These are phyloP conservation scores for Populus nigra DNA, from an alignment of 345 rosid genomes.

Conservation along the genomic window DNA sequence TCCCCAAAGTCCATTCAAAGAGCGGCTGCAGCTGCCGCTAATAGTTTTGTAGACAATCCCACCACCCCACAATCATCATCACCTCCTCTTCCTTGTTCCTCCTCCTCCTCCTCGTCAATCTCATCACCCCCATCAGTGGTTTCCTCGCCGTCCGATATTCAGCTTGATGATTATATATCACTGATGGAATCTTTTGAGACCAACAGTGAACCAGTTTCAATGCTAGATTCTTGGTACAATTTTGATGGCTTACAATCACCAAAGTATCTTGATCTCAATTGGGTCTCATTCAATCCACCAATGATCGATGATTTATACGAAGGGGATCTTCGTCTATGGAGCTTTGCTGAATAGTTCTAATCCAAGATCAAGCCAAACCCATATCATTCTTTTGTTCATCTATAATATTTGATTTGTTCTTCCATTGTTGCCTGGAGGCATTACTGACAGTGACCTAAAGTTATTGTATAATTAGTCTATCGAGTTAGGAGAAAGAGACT, in stretches of 20 bases:
- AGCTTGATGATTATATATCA: conserved; percentile 44
- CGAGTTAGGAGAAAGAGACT: conserved; percentile 18
- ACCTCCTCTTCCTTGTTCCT: conserved; percentile 17
- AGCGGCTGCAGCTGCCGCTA: conserved; percentile 77
- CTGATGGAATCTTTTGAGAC: conserved; percentile 35
- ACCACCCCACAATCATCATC: conserved; percentile 15
- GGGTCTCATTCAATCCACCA: conserved; percentile 35
- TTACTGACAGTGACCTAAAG: conserved; percentile 34
- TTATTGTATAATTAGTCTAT: conserved; percentile 8
- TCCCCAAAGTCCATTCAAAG: conserved; percentile 92
- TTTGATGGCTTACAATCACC: conserved; percentile 53
- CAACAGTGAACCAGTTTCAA: conserved; percentile 26
- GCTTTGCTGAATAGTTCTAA: conserved; percentile 44
- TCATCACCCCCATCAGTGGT: conserved; percentile 38
- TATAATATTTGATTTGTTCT: conserved; percentile 15
- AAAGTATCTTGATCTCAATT: conserved; percentile 51
- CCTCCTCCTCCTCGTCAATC: conserved; percentile 23
- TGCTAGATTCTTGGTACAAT: conserved; percentile 43
- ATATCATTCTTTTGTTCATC: conserved; percentile 15
- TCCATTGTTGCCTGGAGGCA: conserved; percentile 29
- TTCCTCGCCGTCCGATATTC: conserved; percentile 42
- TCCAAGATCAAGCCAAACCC: too few relatives aligned
- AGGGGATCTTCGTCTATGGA: conserved; percentile 79
- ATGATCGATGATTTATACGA: conserved; percentile 54
- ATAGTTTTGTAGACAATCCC: conserved; percentile 20